Conservation (phyloP, 2,329 filamentous ascomycete genomes). For the Venturiaceae sp. region DNA sequence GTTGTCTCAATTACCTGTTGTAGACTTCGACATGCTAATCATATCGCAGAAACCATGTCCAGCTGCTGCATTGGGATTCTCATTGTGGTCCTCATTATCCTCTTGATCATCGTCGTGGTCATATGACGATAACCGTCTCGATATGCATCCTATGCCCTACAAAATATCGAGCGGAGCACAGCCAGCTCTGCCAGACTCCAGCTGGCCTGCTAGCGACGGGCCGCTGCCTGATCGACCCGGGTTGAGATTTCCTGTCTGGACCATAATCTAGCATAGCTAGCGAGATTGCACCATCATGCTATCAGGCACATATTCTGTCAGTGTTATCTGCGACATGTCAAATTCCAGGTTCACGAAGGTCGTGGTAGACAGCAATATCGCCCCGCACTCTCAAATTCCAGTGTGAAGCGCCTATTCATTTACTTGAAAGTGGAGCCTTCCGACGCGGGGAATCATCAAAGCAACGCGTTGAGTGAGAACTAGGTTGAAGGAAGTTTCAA, state of each 20-base stretch:
- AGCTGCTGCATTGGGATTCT: constrained; percentile 86
- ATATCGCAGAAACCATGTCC: constrained; percentile 52
- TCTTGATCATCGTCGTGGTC: constrained; percentile 69
- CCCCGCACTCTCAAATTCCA: background rate
- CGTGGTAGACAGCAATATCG: background rate
- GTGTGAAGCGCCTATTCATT: background rate
- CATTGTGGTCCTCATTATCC: constrained; percentile 77
- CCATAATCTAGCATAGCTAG: too few species aligned
- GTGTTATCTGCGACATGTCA: background rate
- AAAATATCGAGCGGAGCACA: constrained; percentile 12
- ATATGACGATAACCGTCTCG: constrained; percentile 34
- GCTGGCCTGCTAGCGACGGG: too few species aligned
- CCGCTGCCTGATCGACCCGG: background rate
- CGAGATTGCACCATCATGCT: background rate
- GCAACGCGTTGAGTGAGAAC: background rate
- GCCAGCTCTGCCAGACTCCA: background rate
- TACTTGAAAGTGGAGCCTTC: background rate
- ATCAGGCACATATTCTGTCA: background rate
- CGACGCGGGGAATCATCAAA: background rate
- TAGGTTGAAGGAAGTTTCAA: background rate
- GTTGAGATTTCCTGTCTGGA: background rate
- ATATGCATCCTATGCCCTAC: background rate
- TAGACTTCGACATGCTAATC: background rate
- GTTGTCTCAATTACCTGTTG: constrained; percentile 16
- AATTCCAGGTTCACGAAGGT: background rate